These are phyloP conservation scores for Ciborinia camelliae DNA, from an alignment of 2,329 filamentous ascomycete genomes.

Conservation along the genomic window DNA sequence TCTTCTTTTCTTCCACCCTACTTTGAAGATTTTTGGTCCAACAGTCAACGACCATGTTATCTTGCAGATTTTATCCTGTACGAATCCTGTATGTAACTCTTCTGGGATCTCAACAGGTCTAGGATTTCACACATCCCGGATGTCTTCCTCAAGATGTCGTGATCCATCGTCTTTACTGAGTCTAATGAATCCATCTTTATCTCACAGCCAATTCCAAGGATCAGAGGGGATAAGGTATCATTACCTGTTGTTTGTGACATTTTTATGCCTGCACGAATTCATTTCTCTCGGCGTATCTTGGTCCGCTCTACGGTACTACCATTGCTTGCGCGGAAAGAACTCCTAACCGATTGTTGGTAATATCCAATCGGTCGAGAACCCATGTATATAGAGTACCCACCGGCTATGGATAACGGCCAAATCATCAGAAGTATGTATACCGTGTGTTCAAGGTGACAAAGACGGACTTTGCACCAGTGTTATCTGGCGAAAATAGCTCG, in stretches of 20 bases:
- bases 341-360: slow-evolving; percentile 28
- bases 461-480: neutral
- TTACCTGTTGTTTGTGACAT: slow-evolving; percentile 1
- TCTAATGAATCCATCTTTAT: slow-evolving; percentile 7
- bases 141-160: neutral
- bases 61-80: neutral
- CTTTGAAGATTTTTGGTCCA: neutral
- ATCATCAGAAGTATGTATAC: slow-evolving; percentile 26
- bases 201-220: neutral
- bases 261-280: slow-evolving; percentile 12
- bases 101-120: neutral
- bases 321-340: slow-evolving; percentile 25
- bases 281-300: slow-evolving; percentile 21
- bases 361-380: slow-evolving; percentile 24
- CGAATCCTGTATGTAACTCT: neutral
- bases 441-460: slow-evolving; percentile 22
- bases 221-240: neutral
- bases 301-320: slow-evolving; percentile 19
- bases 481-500: slow-evolving; percentile 21
- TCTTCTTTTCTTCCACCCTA: neutral
- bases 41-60: neutral
- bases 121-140: neutral
- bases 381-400: slow-evolving; percentile 28
- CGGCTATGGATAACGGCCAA: slow-evolving; percentile 28
- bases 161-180: neutral